A percentile compares a stretch with the other conserved stretches of the same genome.
phyloP scores from a whole-genome alignment of 1,284 basidiomycete species.

The Athelia sp. region DNA sequence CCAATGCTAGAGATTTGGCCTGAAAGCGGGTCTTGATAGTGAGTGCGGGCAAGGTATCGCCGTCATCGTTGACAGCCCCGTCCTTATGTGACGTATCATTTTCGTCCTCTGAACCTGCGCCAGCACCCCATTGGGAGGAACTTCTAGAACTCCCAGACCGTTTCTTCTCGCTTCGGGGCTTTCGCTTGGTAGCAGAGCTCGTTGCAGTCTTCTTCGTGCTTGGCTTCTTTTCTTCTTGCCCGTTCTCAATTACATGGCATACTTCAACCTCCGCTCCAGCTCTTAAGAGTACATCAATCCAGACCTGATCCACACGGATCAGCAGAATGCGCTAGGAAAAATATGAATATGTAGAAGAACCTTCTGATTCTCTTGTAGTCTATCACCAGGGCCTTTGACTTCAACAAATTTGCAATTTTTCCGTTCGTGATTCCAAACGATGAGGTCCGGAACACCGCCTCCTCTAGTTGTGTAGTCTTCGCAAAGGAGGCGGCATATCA shows the following conservation, averaged over 20 bases:
- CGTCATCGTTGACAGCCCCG: background rate
- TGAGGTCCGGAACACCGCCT: constrained; percentile 89
- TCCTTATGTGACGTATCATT: background rate
- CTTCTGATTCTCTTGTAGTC: constrained; percentile 87
- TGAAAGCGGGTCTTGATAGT: background rate
- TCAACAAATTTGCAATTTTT: constrained; percentile 82
- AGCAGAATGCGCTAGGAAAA: background rate
- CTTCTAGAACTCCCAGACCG: background rate
- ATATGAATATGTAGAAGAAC: too few species aligned
- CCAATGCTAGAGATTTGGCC: constrained; percentile 1
- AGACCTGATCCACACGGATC: constrained; percentile 14
- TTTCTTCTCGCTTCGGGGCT: constrained; percentile 5
- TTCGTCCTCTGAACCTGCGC: background rate
- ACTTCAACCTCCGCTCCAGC: constrained; percentile 24
- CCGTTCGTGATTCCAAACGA: constrained; percentile 71
- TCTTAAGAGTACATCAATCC: constrained; percentile 25
- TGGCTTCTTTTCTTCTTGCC: constrained; percentile 1
- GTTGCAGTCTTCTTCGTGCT: constrained; percentile 1
- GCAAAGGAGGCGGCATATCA: constrained; percentile 80
- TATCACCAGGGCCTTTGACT: constrained; percentile 94
- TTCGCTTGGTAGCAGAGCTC: constrained; percentile 7
- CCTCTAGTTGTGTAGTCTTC: constrained; percentile 84
- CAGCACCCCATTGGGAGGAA: background rate
- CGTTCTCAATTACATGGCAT: constrained; percentile 19
- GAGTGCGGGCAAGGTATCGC: background rate